Evolutionary conservation across 768 basidiomycete genomes (phyloP), one percentile per base, ranked within the genome.

Genomic region (Suillus variegatus): DNA sequence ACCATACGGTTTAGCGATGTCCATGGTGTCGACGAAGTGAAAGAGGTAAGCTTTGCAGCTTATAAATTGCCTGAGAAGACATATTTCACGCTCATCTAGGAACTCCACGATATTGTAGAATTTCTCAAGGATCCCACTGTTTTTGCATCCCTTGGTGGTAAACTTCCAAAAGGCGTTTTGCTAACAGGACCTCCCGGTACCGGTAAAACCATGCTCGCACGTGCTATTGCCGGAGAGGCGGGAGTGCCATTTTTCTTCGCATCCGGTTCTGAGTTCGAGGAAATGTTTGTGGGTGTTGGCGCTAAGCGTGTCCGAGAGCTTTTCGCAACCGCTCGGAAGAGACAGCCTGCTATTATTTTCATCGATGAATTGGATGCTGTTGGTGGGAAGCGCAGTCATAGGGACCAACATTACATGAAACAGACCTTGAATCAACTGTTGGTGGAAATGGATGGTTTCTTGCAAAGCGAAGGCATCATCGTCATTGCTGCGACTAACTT

Each of bases 401-500:
- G 91, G 64, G 91, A 94, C 68, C 90, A 95, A 77, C 90, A 92
- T 72, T 93, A 94, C 78, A 88, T 93, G 88, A 94, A 94, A 71
- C 93, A 94, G 77, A 95, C 97, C 0, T 83, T 99, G 55, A 99
- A 99, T 72, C 97, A 99, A 77, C 85, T 99, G 18, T 84, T 99
- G 60, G 94, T 96, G 47, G 97, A 99, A 77, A 91, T 99, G 86
- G 97, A 99, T 72, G 97, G 97, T 3, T 99, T 99, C 82, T 82
- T 90, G 74, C 93, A 95, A 75, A 87, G 84, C 36, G 95, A 99
- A 76, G 97, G 95, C 35, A 88, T 99, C 69, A 95, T 99, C 65
- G 92, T 98, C 67, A 94, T 98, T 65, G 96, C 93, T 40, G 94
- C 91, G n/a, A 99, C 97, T 61, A 99, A 99, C 78, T 97, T 99